Conservation (phyloP, 108 stramenopile species). For the Nannochloropsis oceanica region DNA sequence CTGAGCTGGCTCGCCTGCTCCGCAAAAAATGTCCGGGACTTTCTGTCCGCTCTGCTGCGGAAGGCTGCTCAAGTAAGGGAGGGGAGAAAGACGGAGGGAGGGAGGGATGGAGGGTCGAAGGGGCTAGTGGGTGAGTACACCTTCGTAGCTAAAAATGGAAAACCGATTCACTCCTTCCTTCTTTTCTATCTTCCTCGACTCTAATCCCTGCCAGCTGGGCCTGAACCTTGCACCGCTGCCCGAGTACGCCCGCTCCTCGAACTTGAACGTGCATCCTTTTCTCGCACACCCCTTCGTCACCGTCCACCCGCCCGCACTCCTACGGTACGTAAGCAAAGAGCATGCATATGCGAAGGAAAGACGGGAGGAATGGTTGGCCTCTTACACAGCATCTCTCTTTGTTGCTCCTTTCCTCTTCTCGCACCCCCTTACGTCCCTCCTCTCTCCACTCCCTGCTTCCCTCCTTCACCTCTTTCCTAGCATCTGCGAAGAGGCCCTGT, state of each 20-base stretch:
- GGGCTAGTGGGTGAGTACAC: background rate
- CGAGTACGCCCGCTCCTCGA: background rate
- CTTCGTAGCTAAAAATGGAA: background rate
- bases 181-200: background rate
- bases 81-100: background rate
- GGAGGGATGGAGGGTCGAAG: background rate
- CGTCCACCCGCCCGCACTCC: background rate
- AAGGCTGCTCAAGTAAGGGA: background rate
- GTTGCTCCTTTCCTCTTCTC: too few species aligned
- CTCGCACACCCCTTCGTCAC: constrained; percentile 3
- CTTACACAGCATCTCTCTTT: too few species aligned
- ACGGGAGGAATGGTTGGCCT: too few species aligned
- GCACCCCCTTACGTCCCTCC: background rate
- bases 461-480: background rate
- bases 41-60: background rate
- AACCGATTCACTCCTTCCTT: background rate
- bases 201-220: background rate
- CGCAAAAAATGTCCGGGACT: background rate
- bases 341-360: background rate
- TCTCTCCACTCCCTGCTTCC: too few species aligned
- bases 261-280: constrained; percentile 8
- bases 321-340: background rate
- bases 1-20: constrained; percentile 12
- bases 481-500: background rate
- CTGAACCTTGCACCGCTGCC: background rate